phyloP scores from a whole-genome alignment of 495 filamentous ascomycete genomes.

The Antarctomyces pellizariae region DNA sequence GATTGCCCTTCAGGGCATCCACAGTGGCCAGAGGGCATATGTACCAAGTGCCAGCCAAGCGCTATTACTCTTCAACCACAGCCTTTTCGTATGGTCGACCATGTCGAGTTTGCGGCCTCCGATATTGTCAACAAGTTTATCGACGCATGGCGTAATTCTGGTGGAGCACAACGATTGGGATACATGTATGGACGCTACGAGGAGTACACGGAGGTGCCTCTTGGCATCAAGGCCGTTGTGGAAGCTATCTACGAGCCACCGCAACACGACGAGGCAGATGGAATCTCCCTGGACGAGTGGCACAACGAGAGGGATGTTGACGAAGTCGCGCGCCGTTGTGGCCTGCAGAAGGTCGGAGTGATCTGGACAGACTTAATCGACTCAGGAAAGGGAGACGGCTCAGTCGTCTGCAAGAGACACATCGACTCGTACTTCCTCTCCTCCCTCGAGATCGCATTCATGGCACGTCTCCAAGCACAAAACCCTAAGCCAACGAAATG shows the following conservation, averaged over 20 bases:
- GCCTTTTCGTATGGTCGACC: constrained; percentile 91
- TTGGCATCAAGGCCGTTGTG: constrained; percentile 89
- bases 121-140: constrained; percentile 67
- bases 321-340: constrained; percentile 61
- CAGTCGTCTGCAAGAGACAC: constrained; percentile 85
- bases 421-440: constrained; percentile 88
- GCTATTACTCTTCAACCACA: constrained; percentile 91
- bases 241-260: constrained; percentile 97
- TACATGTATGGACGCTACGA: constrained; percentile 82
- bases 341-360: constrained; percentile 72
- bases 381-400: constrained; percentile 53
- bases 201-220: constrained; percentile 78
- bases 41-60: constrained; percentile 93
- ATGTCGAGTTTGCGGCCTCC: constrained; percentile 81
- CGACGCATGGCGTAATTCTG: constrained; percentile 71
- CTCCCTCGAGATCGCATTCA: constrained; percentile 78
- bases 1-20: constrained; percentile 87
- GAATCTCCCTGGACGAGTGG: constrained; percentile 73
- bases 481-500: constrained; percentile 85
- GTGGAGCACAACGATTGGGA: constrained; percentile 52
- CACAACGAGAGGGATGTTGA: constrained; percentile 65
- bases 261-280: constrained; percentile 76
- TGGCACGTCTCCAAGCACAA: constrained; percentile 64
- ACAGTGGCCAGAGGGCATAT: constrained; percentile 92
- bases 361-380: constrained; percentile 91